Conservation (phyloP, 768 basidiomycete genomes). For the Russula dissimulans region DNA sequence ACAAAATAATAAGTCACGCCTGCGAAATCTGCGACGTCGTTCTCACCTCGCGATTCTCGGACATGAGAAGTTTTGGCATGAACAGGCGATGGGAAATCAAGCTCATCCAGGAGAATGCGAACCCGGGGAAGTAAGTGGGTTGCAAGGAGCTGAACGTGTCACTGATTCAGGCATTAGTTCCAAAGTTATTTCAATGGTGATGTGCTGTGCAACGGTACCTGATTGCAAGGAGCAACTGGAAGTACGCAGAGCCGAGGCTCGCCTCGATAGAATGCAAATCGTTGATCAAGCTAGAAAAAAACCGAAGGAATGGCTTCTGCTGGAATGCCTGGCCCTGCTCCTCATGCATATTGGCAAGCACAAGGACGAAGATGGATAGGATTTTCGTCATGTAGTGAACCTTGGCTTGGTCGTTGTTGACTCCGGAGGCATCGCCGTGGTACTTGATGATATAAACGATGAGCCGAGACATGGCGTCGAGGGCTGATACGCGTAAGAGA, state of each 20-base stretch:
- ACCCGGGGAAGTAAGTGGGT: constrained; percentile 94
- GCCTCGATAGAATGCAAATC: constrained; percentile 83
- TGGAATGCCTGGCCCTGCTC: constrained; percentile 88
- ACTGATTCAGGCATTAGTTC: constrained; percentile 32
- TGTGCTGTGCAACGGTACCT: constrained; percentile 42
- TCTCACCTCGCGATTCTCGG: constrained; percentile 77
- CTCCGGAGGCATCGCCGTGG: constrained; percentile 89
- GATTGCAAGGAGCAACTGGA: constrained; percentile 78
- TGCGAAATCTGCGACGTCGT: neutral
- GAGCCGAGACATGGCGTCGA: constrained; percentile 91
- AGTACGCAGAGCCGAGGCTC: constrained; percentile 81
- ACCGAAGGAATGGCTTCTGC: constrained; percentile 96
- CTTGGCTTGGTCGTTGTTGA: constrained; percentile 91
- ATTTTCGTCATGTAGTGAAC: constrained; percentile 97
- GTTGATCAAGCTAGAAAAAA: constrained; percentile 93
- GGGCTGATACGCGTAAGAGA: constrained; percentile 77
- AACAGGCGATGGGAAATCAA: constrained; percentile 92
- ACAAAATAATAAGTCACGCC: neutral
- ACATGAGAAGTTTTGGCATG: constrained; percentile 89
- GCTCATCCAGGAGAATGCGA: constrained; percentile 97
- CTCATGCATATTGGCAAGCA: constrained; percentile 90
- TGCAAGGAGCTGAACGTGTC: constrained; percentile 95
- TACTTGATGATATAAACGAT: constrained; percentile 99
- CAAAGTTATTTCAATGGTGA: neutral
- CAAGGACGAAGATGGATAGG: constrained; percentile 92